Conservation (phyloP, 495 filamentous ascomycete genomes). For the Platismatia glauca region DNA sequence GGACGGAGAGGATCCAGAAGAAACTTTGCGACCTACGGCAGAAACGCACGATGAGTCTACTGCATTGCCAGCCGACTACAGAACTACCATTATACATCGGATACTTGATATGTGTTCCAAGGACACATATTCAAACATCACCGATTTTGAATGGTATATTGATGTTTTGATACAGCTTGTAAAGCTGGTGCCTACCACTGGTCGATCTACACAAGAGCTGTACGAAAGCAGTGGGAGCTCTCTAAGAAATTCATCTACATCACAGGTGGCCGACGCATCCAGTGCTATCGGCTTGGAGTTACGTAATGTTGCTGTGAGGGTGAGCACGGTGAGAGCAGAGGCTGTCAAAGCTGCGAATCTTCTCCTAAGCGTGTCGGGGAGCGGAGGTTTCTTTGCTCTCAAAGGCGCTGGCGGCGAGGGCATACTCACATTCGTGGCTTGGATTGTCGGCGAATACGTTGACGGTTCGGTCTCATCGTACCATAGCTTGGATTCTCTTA, state of each 20-base stretch:
- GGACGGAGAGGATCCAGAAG: conserved; percentile 49
- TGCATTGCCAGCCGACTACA: conserved; percentile 72
- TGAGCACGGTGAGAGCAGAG: conserved; percentile 65
- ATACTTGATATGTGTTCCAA: conserved; percentile 88
- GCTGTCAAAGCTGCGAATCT: conserved; percentile 76
- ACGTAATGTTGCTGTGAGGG: conserved; percentile 84
- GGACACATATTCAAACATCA: conserved; percentile 73
- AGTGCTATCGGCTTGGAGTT: conserved; percentile 74
- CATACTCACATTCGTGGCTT: conserved; percentile 63
- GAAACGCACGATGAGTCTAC: conserved; percentile 25
- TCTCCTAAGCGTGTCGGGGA: conserved; percentile 48
- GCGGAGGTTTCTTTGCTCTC: conserved; percentile 29
- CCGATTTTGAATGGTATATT: conserved; percentile 96
- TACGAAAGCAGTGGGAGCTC: neutral
- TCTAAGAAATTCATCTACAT: neutral
- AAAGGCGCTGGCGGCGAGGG: conserved; percentile 42
- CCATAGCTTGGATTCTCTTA: conserved; percentile 58
- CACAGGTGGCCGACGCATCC: conserved; percentile 37
- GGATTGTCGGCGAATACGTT: conserved; percentile 84
- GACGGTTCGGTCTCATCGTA: conserved; percentile 54
- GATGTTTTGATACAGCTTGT: conserved; percentile 74
- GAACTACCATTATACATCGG: conserved; percentile 62
- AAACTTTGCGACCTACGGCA: conserved; percentile 31
- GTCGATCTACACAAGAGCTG: neutral
- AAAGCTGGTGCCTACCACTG: conserved; percentile 47